A percentile compares a stretch with the other conserved stretches of the same genome.
phyloP scores from a whole-genome alignment of 176 grass and related monocot genomes.

The Aegilops speltoides region DNA sequence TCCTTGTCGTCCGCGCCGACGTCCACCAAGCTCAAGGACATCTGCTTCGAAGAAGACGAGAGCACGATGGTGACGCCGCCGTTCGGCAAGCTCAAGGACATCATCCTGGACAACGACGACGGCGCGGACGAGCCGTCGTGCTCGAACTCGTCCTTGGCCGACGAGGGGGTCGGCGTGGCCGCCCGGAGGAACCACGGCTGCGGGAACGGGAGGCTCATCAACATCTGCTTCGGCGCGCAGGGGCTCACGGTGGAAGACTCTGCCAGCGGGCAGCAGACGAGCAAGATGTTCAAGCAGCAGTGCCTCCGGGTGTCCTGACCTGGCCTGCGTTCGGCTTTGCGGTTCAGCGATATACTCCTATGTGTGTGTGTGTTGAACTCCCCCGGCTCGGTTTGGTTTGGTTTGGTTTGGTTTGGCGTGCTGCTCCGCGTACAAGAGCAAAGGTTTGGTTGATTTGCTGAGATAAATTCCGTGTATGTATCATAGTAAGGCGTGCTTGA shows the following conservation, averaged over 20 bases:
- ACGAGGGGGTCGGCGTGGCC: conserved; percentile 20
- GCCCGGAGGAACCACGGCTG: conserved; percentile 35
- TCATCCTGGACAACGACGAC: conserved; percentile 42
- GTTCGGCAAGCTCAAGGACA: conserved; percentile 54
- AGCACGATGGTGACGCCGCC: conserved; percentile 22
- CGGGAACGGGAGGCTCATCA: conserved; percentile 66
- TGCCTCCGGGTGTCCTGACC: conserved; percentile 51
- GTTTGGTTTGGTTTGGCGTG: conserved; percentile 1
- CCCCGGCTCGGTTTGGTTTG: not conserved
- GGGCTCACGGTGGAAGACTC: conserved; percentile 61
- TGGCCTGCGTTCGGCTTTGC: not conserved
- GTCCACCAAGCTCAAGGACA: conserved; percentile 55
- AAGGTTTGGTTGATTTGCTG: conserved; percentile 2
- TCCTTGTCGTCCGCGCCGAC: conserved; percentile 30
- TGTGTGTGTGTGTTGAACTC: not conserved
- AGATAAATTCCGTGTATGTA: not conserved
- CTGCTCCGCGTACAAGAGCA: not conserved
- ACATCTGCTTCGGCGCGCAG: conserved; percentile 90
- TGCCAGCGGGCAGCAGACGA: conserved; percentile 50
- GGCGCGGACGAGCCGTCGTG: conserved; percentile 49
- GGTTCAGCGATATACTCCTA: not conserved
- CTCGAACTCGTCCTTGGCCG: conserved; percentile 56
- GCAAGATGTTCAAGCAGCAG: conserved; percentile 56
- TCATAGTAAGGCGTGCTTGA: not conserved
- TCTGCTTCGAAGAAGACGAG: conserved; percentile 54